Evolutionary conservation across 441 rosid genomes (phyloP).

Genomic region (Populus trichocarpa): DNA sequence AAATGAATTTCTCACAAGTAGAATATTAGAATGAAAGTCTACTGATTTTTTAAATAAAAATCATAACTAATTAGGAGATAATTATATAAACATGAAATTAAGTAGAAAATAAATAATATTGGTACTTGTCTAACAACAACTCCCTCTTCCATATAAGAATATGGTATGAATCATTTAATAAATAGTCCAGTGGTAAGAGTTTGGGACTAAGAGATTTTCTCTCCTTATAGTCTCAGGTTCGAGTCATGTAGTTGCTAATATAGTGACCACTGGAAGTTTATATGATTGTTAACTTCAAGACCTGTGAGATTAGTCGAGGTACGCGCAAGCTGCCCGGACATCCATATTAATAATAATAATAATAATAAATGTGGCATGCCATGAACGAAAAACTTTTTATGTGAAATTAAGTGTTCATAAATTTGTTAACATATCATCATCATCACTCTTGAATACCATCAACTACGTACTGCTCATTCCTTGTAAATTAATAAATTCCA

Average conservation of each 20-base stretch:
- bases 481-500: not conserved
- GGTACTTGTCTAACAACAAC: too few species aligned
- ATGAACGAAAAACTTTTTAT: not conserved
- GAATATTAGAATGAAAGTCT: not conserved
- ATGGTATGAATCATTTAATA: too few species aligned
- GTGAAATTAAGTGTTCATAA: not conserved
- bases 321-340: rapidly evolving
- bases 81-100: not conserved
- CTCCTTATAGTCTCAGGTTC: too few species aligned
- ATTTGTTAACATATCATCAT: not conserved
- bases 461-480: not conserved
- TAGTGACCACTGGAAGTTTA: too few species aligned
- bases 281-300: rapidly evolving
- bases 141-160: not conserved
- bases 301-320: rapidly evolving
- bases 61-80: not conserved
- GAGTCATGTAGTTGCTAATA: too few species aligned
- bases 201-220: too few species aligned
- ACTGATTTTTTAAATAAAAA: too few species aligned
- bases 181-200: too few species aligned
- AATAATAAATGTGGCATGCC: too few species aligned
- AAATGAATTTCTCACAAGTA: not conserved
- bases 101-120: too few species aligned
- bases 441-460: not conserved
- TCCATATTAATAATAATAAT: too few species aligned